A percentile compares a stretch with the other conserved stretches of the same genome.
Evolutionary conservation across 2,329 filamentous ascomycete genomes (phyloP).

Genomic region (Bipolaris sorokiniana): DNA sequence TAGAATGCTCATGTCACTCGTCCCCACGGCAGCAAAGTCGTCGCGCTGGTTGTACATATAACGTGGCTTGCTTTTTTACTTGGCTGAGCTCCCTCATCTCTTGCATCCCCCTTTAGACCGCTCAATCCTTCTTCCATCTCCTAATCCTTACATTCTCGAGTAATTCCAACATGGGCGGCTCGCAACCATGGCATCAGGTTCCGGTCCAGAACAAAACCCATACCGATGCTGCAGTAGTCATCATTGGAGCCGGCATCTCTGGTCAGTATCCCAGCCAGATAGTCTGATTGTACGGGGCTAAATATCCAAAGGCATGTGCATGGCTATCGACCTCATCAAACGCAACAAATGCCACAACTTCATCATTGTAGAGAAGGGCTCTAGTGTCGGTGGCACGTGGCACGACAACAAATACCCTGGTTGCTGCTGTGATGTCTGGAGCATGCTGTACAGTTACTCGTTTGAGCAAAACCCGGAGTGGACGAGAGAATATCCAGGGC

Average conservation of each 20-base stretch:
- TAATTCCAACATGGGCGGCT: conserved; percentile 32
- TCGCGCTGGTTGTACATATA: no score
- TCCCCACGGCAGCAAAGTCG: no score
- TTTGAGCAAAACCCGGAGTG: conserved; percentile 66
- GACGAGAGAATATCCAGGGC: conserved; percentile 64
- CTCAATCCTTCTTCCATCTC: no score
- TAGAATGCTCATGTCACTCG: neutral
- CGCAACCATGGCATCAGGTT: conserved; percentile 54
- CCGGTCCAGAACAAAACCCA: conserved; percentile 58
- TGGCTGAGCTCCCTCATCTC: no score
- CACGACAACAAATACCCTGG: conserved; percentile 64
- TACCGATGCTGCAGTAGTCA: conserved; percentile 61
- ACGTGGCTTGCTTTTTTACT: no score
- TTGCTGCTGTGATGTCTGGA: conserved; percentile 63
- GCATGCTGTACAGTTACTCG: conserved; percentile 64
- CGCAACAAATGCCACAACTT: conserved; percentile 61
- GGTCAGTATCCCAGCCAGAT: conserved; percentile 39
- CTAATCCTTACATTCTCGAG: neutral
- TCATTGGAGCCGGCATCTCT: conserved; percentile 63
- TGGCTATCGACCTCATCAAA: conserved; percentile 63
- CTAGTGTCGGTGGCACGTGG: conserved; percentile 61
- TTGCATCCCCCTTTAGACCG: no score
- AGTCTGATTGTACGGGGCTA: neutral
- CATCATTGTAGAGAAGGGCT: conserved; percentile 63
- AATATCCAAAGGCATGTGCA: conserved; percentile 55